Evolutionary conservation across 345 rosid genomes (phyloP).

Genomic region (Lepidium sativum): DNA sequence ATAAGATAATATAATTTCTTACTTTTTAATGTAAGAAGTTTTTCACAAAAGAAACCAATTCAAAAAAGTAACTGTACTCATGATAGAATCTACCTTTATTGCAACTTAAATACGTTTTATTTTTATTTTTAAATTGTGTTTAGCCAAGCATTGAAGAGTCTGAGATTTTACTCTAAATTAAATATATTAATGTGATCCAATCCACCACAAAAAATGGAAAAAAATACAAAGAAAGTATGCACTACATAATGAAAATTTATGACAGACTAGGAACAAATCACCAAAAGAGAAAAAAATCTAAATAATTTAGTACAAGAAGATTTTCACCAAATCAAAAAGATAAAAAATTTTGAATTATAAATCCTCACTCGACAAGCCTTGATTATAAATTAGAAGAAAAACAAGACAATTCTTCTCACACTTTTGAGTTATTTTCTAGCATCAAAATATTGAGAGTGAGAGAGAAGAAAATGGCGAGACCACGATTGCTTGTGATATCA

Average conservation of each 20-base stretch:
- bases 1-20: background rate
- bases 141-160: background rate
- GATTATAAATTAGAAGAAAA: conserved; percentile 14
- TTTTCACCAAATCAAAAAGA: background rate
- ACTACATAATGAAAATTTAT: background rate
- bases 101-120: background rate
- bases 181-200: background rate
- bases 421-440: background rate
- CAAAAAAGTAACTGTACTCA: background rate
- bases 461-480: conserved; percentile 31
- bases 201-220: no score
- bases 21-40: background rate
- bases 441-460: background rate
- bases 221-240: background rate
- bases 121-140: background rate
- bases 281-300: background rate
- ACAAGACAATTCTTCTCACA: conserved; percentile 6
- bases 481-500: conserved; percentile 84
- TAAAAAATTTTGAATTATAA: no score
- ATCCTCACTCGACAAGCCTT: background rate
- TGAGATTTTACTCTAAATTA: background rate
- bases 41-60: background rate
- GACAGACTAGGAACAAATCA: background rate
- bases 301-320: background rate
- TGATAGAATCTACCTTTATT: background rate